phyloP scores from a whole-genome alignment of 345 rosid species.

The Citrus medica region DNA sequence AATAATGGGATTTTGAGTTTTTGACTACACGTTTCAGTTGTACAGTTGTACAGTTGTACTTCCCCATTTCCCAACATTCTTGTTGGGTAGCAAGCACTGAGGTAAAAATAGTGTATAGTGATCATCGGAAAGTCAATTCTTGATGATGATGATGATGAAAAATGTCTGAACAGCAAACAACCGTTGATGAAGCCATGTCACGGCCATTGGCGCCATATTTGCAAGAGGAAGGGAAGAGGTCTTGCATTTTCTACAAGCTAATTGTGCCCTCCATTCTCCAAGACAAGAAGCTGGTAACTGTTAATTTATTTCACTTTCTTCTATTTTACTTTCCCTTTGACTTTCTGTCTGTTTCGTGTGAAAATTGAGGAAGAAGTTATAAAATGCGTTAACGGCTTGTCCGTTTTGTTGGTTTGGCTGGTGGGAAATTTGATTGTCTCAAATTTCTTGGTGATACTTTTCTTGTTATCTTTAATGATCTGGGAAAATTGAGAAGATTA shows the following conservation, averaged over 20 bases:
- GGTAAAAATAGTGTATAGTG: not conserved
- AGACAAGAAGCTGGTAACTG: conserved; percentile 30
- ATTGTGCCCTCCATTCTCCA: conserved; percentile 37
- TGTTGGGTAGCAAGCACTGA: no score
- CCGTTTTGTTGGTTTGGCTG: not conserved
- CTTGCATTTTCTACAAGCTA: conserved; percentile 37
- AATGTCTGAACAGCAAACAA: not conserved
- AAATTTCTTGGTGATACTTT: not conserved
- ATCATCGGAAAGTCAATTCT: not conserved
- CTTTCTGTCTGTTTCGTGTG: conserved; percentile 17
- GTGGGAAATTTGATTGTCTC: not conserved
- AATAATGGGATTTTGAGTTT: not conserved
- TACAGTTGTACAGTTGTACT: not conserved
- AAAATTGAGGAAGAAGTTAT: not conserved
- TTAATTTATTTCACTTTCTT: not conserved
- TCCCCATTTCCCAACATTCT: not conserved
- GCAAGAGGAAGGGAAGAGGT: conserved; percentile 11
- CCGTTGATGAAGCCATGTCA: conserved; percentile 12
- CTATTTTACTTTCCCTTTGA: not conserved
- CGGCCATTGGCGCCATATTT: conserved; percentile 15
- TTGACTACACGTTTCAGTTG: not conserved
- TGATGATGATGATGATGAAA: not conserved
- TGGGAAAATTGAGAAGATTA: not conserved
- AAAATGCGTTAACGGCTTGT: not conserved
- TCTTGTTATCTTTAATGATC: no score